Conservation (phyloP, 129 eudicot species). For the Flaveria sonorensis region DNA sequence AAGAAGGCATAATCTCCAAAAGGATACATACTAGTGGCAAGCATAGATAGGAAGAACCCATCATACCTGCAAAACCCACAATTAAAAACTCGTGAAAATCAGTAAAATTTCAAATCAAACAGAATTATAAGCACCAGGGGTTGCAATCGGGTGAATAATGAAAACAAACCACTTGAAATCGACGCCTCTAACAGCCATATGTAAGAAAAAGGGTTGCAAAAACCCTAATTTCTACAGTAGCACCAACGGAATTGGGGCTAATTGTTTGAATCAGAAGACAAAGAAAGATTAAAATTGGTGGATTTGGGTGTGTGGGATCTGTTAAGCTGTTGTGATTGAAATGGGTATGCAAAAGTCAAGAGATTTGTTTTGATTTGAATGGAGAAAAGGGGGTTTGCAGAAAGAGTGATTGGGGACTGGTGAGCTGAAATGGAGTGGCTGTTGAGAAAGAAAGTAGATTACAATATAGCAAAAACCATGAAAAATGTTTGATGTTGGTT, state of each 20-base stretch:
- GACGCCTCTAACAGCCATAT: constrained; percentile 68
- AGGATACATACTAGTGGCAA: constrained; percentile 99
- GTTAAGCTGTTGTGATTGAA: not conserved
- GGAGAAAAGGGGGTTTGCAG: not conserved
- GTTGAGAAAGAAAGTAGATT: constrained; percentile 12
- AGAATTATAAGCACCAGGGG: not conserved
- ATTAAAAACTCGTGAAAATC: constrained; percentile 13
- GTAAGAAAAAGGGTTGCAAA: constrained; percentile 2
- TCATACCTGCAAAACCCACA: constrained; percentile 73
- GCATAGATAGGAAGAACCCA: constrained; percentile 96
- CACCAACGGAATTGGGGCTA: not conserved
- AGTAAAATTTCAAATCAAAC: not conserved
- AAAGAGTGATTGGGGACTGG: not conserved
- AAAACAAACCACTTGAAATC: constrained; percentile 71
- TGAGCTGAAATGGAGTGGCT: constrained; percentile 24
- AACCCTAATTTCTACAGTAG: constrained; percentile 33
- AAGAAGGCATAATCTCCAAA: constrained; percentile 5
- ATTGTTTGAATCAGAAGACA: not conserved
- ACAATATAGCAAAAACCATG: constrained; percentile 1
- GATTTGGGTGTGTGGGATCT: constrained; percentile 4
- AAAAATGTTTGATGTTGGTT: not conserved
- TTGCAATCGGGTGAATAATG: not conserved
- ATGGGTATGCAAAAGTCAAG: constrained; percentile 3
- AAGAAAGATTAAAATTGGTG: no score
- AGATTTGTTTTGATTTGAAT: constrained; percentile 21